Evolutionary conservation across 78 protist species (phyloP), one percentile per base, ranked within the genome.

Genomic region (Dictyostelium purpureum): DNA sequence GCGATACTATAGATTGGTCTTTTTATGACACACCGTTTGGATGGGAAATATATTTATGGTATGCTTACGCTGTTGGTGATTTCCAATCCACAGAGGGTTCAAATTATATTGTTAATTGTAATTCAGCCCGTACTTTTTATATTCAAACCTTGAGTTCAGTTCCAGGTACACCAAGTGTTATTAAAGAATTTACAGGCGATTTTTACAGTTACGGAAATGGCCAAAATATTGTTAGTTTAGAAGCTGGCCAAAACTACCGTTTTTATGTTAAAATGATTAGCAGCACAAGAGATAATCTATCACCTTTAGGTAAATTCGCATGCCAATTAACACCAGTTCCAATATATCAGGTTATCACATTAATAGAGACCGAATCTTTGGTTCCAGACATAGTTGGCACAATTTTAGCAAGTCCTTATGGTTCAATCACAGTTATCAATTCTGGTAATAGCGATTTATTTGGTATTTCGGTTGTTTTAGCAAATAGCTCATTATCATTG

Each of bases 21-120:
- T 85, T 85, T 43, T 73, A 56, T 12, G 59, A 85, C 9, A 28
- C 21, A 38, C 59, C 66, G 0, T 73, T n/a, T 42, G 82, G 92
- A 5, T 85, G 92, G 92, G 43, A 56, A 38, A 33, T 85, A 14
- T 85, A 70, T 52, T 59, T 85, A 70, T 85, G 82, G 80, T 85
- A 85, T 85, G 92, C 75, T 0, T 85, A 85, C 73, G 92, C 79
- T 10, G n/a, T 85, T 10, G 92, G 82, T 61, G 51, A 70, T 28
- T 61, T 85, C 4, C 33, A 35, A 4, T 43, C 59, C 4, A 31
- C 66, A 0, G 37, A 43, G 7, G 7, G 59, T 12, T 52, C 52
- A 26, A 67, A 40, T 33, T 83, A 70, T 71, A 52, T 83, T 2
- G 5, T 83, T 1, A n/a, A 37, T 49, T 83, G 90, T 42, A 71